Evolutionary conservation across 768 basidiomycete species (phyloP), one percentile per base, ranked within the genome.

Genomic region (Candolleomyces efflorescens): DNA sequence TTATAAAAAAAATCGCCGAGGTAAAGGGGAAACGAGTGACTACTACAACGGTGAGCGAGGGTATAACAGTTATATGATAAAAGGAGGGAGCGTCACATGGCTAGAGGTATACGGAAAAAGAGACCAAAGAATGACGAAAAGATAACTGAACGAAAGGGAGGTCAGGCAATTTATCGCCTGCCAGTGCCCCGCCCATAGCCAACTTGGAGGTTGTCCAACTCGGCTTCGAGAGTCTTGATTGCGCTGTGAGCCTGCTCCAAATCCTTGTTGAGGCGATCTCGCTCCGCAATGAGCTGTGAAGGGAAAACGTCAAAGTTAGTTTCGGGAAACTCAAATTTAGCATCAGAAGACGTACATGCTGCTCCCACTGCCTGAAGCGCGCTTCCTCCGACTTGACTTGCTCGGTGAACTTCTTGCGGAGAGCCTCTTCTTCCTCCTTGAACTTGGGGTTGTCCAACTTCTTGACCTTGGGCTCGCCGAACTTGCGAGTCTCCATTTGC

Each of bases 401-500:
- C 75, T 99, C 97, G 27, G 97, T 99, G 76, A 99, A 99, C 61
- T 94, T 86, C 81, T 95, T 98, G 68, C 96, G 82, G 60, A 98
- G 84, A 59, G 87, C 82, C 74, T 99, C 97, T 73, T 99, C 96
- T 77, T 99, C 97, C 73, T 98, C 97, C 80, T 95, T 95, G 87
- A 96, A 99, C 75, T 98, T 98, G 65, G 97, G 96, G 74, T 98
- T 99, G 77, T 99, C 95, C 64, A 92, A 81, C 78, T 98, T 98
- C 84, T 93, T 95, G 67, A 95, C 92, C 78, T 98, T 98, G 64
- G 94, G 87, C 73, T 98, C 97, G 64, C 95, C 97, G 63, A 94
- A 96, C 75, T 98, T 98, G 75, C 97, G 89, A 7, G 97, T 98
- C 82, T 99, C 97, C 97, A 99, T 98, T 77, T 98, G 97, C 64